These are phyloP conservation scores for Usnea hakonensis DNA, from an alignment of 495 filamentous ascomycete species.

Conservation along the genomic window DNA sequence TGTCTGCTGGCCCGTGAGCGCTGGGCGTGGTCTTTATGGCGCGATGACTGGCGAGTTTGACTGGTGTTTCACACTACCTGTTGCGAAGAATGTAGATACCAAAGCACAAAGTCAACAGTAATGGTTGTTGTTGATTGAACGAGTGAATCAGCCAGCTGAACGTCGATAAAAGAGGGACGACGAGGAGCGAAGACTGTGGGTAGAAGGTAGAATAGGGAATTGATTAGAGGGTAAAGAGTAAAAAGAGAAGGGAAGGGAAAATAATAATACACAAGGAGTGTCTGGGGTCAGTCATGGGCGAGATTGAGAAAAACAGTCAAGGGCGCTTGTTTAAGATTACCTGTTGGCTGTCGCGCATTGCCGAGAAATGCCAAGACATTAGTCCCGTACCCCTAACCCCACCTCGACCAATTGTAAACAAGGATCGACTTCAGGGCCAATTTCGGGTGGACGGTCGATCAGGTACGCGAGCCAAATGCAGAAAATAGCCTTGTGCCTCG, in stretches of 20 bases:
- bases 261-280: background rate
- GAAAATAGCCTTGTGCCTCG: too few relatives aligned
- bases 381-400: background rate
- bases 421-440: too few relatives aligned
- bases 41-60: slow-evolving; percentile 13
- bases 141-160: slow-evolving; percentile 21
- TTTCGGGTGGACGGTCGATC: background rate
- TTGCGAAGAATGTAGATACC: slow-evolving; percentile 15
- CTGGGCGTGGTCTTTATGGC: slow-evolving; percentile 1
- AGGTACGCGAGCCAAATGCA: too few relatives aligned
- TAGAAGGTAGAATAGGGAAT: background rate
- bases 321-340: background rate
- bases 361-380: too few relatives aligned
- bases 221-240: background rate
- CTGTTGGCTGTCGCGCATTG: background rate
- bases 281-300: background rate
- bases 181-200: slow-evolving; percentile 25
- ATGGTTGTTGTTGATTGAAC: slow-evolving; percentile 2
- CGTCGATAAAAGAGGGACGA: slow-evolving; percentile 38
- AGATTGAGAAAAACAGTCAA: background rate
- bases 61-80: slow-evolving; percentile 9
- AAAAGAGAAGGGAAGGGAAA: background rate
- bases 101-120: too few relatives aligned
- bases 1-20: background rate
- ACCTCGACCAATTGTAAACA: background rate